These are phyloP conservation scores for Talaromyces thailandensis DNA, from an alignment of 495 filamentous ascomycete species.

Conservation along the genomic window DNA sequence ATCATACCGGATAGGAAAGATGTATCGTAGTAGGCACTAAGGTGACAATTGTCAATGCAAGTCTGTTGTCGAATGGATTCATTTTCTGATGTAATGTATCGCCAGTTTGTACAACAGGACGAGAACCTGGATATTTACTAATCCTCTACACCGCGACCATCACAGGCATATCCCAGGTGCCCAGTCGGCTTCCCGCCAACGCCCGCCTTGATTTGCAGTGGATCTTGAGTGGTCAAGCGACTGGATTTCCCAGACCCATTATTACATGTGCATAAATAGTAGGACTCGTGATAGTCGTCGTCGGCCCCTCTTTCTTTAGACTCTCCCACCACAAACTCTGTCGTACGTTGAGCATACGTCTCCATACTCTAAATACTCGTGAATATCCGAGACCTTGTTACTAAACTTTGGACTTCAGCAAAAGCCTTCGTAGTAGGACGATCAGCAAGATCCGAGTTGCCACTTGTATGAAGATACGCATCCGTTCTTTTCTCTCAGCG, in stretches of 20 bases:
- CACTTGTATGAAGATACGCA: constrained; percentile 34
- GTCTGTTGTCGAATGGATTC: no score
- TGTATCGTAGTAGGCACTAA: not conserved
- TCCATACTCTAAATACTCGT: constrained; percentile 26
- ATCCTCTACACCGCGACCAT: constrained; percentile 36
- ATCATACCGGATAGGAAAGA: not conserved
- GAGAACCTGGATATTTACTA: constrained; percentile 40
- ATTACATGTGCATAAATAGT: constrained; percentile 44
- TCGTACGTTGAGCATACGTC: constrained; percentile 33
- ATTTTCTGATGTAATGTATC: no score
- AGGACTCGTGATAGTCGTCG: constrained; percentile 38
- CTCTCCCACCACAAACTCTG: constrained; percentile 36
- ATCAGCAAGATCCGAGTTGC: constrained; percentile 40
- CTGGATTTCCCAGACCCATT: constrained; percentile 35
- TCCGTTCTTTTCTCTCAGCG: constrained; percentile 18
- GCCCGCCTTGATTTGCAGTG: constrained; percentile 16
- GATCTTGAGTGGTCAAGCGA: constrained; percentile 29
- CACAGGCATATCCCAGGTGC: constrained; percentile 22
- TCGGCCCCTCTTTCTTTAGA: constrained; percentile 21
- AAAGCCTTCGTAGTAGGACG: constrained; percentile 26
- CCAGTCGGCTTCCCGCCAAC: constrained; percentile 16
- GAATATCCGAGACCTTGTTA: constrained; percentile 33
- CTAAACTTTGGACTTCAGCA: constrained; percentile 23
- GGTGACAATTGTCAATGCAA: no score
- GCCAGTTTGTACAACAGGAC: constrained; percentile 26